These are phyloP conservation scores for Nicotiana paniculata DNA, from an alignment of 257 asterid species.

Conservation along the genomic window DNA sequence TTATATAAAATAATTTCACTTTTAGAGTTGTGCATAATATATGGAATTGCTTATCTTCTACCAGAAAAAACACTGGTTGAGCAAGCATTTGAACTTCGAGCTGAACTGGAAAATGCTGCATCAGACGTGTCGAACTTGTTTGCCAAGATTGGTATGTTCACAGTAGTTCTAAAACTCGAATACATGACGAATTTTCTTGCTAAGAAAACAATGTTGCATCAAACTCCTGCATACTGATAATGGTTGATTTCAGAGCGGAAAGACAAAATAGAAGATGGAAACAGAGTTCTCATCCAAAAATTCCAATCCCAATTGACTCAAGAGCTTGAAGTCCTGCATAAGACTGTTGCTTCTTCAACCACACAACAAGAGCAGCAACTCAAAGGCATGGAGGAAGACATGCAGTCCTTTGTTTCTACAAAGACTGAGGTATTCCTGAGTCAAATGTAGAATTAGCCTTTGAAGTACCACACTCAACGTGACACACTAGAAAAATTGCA, in stretches of 20 bases:
- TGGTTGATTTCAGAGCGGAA: slow-evolving; percentile 60
- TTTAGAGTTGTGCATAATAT: neutral
- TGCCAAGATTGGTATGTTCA: slow-evolving; percentile 75
- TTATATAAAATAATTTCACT: neutral
- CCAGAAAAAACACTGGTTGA: slow-evolving; percentile 90
- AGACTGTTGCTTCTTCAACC: slow-evolving; percentile 76
- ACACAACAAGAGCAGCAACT: slow-evolving; percentile 82
- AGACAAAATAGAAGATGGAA: slow-evolving; percentile 85
- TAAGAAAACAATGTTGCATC: neutral
- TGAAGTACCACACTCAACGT: neutral
- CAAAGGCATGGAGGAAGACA: slow-evolving; percentile 91
- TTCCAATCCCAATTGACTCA: slow-evolving; percentile 80
- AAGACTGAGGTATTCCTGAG: slow-evolving; percentile 58
- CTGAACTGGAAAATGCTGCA: slow-evolving; percentile 84
- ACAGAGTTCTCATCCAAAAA: slow-evolving; percentile 66
- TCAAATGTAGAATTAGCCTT: neutral
- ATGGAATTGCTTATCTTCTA: neutral
- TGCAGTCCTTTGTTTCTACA: slow-evolving; percentile 84
- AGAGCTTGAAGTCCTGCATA: slow-evolving; percentile 82
- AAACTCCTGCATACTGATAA: slow-evolving; percentile 4
- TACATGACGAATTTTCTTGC: neutral
- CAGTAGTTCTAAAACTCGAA: neutral
- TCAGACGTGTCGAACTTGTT: slow-evolving; percentile 82
- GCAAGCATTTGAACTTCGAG: slow-evolving; percentile 85
- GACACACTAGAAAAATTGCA: neutral